Percentiles rank a stretch among this genome's conserved stretches.
phyloP scores from a whole-genome alignment of 2,329 filamentous ascomycete species.

The Karstenula rhodostoma region DNA sequence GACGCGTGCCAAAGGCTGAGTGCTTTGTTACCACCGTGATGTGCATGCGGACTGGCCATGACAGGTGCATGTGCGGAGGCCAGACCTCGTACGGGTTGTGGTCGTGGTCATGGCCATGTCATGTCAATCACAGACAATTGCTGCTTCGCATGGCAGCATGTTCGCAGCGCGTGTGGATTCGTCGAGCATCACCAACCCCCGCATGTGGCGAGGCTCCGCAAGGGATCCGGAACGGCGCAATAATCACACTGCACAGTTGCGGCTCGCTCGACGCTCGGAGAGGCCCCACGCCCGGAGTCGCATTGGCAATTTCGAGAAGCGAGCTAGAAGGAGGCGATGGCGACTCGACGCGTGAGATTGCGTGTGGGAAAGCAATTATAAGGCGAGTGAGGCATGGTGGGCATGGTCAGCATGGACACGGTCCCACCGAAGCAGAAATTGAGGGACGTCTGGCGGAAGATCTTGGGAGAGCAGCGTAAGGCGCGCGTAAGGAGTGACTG shows the following conservation, averaged over 20 bases:
- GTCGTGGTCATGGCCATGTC: too few relatives aligned
- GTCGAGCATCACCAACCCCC: conserved; percentile 31
- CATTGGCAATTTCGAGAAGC: conserved; percentile 30
- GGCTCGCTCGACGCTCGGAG: conserved; percentile 18
- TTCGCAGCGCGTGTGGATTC: conserved; percentile 24
- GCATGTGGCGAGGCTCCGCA: conserved; percentile 40
- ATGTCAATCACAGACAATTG: background rate
- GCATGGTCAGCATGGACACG: conserved; percentile 14
- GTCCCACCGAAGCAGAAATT: conserved; percentile 10
- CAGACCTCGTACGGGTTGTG: too few relatives aligned
- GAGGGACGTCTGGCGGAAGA: conserved; percentile 13
- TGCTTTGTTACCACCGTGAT: background rate
- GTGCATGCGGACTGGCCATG: conserved; percentile 13
- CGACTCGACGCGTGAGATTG: conserved; percentile 25
- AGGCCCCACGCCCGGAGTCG: conserved; percentile 21
- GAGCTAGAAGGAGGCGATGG: conserved; percentile 23
- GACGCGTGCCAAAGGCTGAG: conserved; percentile 7
- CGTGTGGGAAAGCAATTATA: conserved; percentile 3
- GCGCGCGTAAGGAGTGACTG: conserved; percentile 21
- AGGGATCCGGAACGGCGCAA: conserved; percentile 31
- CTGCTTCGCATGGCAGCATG: conserved; percentile 25
- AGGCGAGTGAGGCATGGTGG: conserved; percentile 7
- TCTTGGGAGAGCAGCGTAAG: background rate
- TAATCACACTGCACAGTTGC: background rate
- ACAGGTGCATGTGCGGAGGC: conserved; percentile 19